phyloP scores from a whole-genome alignment of 116 monocot species.

The Iris pallida region DNA sequence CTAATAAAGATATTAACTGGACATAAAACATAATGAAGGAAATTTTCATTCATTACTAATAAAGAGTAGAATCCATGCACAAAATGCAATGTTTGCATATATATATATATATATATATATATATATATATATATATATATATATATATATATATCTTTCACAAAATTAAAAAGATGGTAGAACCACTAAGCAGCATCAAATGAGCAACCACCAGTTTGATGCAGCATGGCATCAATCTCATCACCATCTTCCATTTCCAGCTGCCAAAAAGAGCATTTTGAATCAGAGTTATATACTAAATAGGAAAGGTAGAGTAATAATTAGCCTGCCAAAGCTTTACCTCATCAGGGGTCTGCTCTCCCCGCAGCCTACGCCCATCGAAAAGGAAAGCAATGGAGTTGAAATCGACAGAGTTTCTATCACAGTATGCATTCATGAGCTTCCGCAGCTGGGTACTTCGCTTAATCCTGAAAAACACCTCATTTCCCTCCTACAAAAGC shows the following conservation, averaged over 20 bases:
- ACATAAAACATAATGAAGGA: no score
- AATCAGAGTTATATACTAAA: neutral
- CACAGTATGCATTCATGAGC: slow-evolving; percentile 35
- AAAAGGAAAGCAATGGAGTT: slow-evolving; percentile 36
- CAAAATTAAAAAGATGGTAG: no score
- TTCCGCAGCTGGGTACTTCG: slow-evolving; percentile 28
- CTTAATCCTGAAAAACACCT: slow-evolving; percentile 31
- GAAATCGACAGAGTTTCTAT: slow-evolving; percentile 32
- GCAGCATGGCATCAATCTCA: slow-evolving; percentile 60
- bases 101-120: no score
- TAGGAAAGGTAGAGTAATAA: neutral
- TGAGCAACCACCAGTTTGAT: slow-evolving; percentile 25
- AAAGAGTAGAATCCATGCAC: no score
- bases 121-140: no score
- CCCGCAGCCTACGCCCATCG: slow-evolving; percentile 30
- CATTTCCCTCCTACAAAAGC: slow-evolving; percentile 26
- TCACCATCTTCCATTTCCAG: slow-evolving; percentile 71
- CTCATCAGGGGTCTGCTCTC: slow-evolving; percentile 31
- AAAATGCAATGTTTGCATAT: no score
- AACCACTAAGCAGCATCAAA: no score
- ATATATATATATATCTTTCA: no score
- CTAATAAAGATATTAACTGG: no score
- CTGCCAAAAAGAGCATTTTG: slow-evolving; percentile 10
- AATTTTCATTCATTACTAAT: no score
- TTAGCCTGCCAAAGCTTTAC: neutral